Conservation (phyloP, 352 stramenopile genomes). For the Phytophthora niederhauseri region DNA sequence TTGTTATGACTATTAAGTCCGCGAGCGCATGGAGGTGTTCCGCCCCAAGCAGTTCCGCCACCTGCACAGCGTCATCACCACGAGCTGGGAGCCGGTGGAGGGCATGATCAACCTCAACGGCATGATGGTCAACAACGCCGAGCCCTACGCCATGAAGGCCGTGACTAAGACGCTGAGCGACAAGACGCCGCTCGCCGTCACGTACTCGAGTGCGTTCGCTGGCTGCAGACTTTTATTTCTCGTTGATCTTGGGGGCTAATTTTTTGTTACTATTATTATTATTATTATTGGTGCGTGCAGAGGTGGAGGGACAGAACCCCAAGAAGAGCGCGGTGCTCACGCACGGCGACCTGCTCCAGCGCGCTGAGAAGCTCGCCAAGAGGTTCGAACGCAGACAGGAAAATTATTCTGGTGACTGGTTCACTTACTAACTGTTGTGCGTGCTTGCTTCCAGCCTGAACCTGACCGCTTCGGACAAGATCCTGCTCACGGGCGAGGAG, state of each 20-base stretch:
- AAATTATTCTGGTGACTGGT: not conserved
- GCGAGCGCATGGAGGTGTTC: slow-evolving; percentile 62
- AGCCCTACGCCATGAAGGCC: slow-evolving; percentile 65
- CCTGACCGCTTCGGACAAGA: slow-evolving; percentile 82
- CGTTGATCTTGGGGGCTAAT: not conserved
- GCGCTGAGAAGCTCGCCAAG: slow-evolving; percentile 68
- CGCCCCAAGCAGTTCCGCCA: slow-evolving; percentile 81
- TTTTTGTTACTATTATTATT: slow-evolving; percentile 14
- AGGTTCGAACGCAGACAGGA: slow-evolving; percentile 43
- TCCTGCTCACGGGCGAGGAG: slow-evolving; percentile 77
- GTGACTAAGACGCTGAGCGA: slow-evolving; percentile 66
- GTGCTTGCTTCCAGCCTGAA: slow-evolving; percentile 50
- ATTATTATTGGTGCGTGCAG: slow-evolving; percentile 39
- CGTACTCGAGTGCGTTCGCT: slow-evolving; percentile 74
- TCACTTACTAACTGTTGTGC: not conserved
- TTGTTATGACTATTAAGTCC: slow-evolving; percentile 40
- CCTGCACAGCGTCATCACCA: slow-evolving; percentile 88
- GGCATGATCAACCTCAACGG: slow-evolving; percentile 80
- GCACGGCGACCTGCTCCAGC: slow-evolving; percentile 84
- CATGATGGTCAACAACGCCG: slow-evolving; percentile 83
- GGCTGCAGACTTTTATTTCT: slow-evolving; percentile 1
- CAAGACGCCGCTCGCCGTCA: slow-evolving; percentile 76
- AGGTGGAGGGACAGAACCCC: slow-evolving; percentile 74
- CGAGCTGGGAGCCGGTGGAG: slow-evolving; percentile 70
- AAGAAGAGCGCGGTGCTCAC: slow-evolving; percentile 84